Base-by-base conservation (phyloP, 2,329 filamentous ascomycete genomes). In the Waltergamsia citrina region DNA sequence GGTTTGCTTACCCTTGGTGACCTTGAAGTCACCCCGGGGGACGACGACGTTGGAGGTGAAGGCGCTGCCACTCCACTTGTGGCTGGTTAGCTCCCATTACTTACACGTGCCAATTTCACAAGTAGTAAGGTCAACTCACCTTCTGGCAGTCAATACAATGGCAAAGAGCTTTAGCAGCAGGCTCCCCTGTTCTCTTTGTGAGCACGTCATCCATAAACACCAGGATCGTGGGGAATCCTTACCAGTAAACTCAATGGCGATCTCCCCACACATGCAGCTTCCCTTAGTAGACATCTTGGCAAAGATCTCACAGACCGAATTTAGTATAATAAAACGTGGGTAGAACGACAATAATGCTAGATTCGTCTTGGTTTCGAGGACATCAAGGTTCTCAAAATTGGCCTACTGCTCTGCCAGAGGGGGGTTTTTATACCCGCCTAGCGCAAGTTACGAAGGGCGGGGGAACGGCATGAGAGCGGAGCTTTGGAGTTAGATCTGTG, bases 131-230 rank as follows among this genome's bases (percentile, higher is more conserved):
- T 6, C n/a, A n/a, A n/a, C 26, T 16, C 44, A 63, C 66, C 61
- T 74, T 74, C 41, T 73, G 68, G 46, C 69, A 74, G 39, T 72
- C 68, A 10, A 46, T 43, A 47, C 68, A 71, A 45, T 72, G 67
- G 50, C 70, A 74, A 22, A 74, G 52, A 6, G 67, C 67, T 14
- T 57, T 63, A 4, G 50, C 35, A 12, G 50, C 53, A 4, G 60
- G 48, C 24, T 67, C 59, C 9, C 55, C 65, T 69, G 12, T 12
- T 18, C 7, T 8, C n/a, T 9, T 25, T 7, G 17, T 23, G 11
- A 27, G 23, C 29, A 32, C 16, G 9, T 18, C 16, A 28, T 28
- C 23, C 16, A 6, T 18, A 9, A 29, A 9, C 16, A 15, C 16
- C 14, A 14, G n/a, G 6, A 6, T 9, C 29, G n/a, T 16, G 21